A percentile compares a stretch with the other conserved stretches of the same genome.
These are phyloP conservation scores for Favolaschia claudopus DNA, from an alignment of 768 basidiomycete genomes.

Conservation along the genomic window DNA sequence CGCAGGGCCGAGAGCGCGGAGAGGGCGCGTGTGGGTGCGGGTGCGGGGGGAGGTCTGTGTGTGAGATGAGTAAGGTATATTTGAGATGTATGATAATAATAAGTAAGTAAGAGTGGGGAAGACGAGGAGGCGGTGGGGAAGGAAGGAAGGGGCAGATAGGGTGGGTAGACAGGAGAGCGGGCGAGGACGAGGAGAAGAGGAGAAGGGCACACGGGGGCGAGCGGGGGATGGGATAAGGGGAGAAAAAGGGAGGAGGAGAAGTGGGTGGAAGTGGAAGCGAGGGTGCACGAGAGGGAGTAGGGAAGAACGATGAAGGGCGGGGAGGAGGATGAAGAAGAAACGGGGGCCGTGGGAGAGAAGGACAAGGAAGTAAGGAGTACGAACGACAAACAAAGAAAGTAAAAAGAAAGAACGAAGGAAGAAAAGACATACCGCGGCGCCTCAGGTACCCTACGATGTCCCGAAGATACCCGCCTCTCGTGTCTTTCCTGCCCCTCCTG, in stretches of 20 bases:
- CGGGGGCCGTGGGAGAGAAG: not conserved
- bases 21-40: too few relatives aligned
- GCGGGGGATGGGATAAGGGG: not conserved
- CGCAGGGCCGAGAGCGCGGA: conserved; percentile 22
- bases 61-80: not conserved
- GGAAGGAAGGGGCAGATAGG: not conserved
- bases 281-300: not conserved
- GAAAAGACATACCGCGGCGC: conserved; percentile 6
- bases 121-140: not conserved
- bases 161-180: not conserved
- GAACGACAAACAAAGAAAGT: not conserved
- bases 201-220: not conserved
- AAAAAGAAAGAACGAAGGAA: not conserved
- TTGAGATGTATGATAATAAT: too few relatives aligned
- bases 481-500: not conserved
- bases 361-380: not conserved
- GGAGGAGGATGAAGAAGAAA: not conserved
- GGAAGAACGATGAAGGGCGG: not conserved
- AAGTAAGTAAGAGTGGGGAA: too few relatives aligned
- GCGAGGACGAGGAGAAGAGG: not conserved
- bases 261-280: not conserved
- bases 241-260: not conserved
- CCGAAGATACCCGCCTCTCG: too few relatives aligned
- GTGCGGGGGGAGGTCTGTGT: not conserved
- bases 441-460: conserved; percentile 15